A percentile compares a stretch with the other conserved stretches of the same genome.
These are phyloP conservation scores for Pyricularia sp. DNA, from an alignment of 2,329 filamentous ascomycete species.

Conservation along the genomic window DNA sequence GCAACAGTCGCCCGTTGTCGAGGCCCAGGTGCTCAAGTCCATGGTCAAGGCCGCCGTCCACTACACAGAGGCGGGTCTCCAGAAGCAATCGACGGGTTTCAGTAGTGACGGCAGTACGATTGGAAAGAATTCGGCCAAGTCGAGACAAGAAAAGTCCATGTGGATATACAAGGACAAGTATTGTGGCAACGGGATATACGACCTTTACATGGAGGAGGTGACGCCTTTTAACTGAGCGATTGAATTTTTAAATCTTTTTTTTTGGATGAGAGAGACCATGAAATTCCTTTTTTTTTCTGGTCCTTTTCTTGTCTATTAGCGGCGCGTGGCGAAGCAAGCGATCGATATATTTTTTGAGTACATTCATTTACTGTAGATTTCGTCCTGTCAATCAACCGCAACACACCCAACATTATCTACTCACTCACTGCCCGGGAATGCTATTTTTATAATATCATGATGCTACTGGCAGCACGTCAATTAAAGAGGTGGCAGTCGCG, in stretches of 20 bases:
- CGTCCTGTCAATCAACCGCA: background rate
- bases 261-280: background rate
- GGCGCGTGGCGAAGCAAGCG: too few species aligned
- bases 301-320: too few species aligned
- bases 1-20: constrained; percentile 1
- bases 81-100: constrained; percentile 28
- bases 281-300: too few species aligned
- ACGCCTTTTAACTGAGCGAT: background rate
- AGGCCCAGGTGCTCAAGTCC: constrained; percentile 5
- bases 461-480: background rate
- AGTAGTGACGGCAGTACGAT: background rate
- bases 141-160: background rate
- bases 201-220: constrained; percentile 3
- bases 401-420: too few species aligned
- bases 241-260: background rate
- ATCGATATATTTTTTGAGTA: background rate
- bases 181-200: constrained; percentile 1
- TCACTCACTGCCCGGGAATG: too few species aligned
- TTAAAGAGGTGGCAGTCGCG: background rate
- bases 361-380: too few species aligned
- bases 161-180: constrained; percentile 4
- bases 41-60: constrained; percentile 30
- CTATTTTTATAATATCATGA: too few species aligned
- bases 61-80: background rate
- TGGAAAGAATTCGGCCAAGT: background rate